Evolutionary conservation across 2,329 filamentous ascomycete genomes (phyloP), one percentile per base, ranked within the genome.

Genomic region (Cladosporium phlei): DNA sequence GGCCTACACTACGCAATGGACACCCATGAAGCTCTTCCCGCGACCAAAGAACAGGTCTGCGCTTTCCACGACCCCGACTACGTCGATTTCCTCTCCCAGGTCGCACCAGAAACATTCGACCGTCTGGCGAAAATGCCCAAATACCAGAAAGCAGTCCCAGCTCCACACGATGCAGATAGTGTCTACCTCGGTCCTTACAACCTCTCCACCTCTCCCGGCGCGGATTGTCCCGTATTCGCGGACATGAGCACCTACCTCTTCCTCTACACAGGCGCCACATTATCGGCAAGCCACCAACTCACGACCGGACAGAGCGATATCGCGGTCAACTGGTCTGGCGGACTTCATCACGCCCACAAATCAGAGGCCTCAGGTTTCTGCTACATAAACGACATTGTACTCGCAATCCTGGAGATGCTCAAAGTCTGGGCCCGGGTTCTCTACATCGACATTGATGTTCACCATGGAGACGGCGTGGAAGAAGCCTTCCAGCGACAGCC

Each of bases 1-100:
- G 90, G 90, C 56, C 88, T 97, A 78, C 88, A 93, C 59, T 86
- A 90, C 60, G 89, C 88, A 51, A 96, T 97, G 91, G 88, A 96
- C 67, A 83, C 90, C 56, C 95, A 93, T 68, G 77, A 87, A 37
- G 79, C 89, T 21, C 80, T 88, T 25, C 79, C 83, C 12, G 90
- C 91, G 27, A 91, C 85, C 2, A 86, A 85, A 58, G 85, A 95
- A 54, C 89, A 96, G 65, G 76, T 97, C 55, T 82, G 81, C 45
- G 78, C 83, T 22, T 97, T 95, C 61, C 91, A 97, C 64, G 83
- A 85, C 29, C 76, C 75, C 43, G 89, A 95, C 61, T 97, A 97
- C 63, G 77, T 97, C 17, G 84, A 94, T 47, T 95, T 94, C 59
- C 76, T 96, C 79, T 51, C 49, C 12, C 34, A 53, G 45, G 52